Evolutionary conservation across 108 stramenopile species (phyloP).

Genomic region (Craspedostauros australis): DNA sequence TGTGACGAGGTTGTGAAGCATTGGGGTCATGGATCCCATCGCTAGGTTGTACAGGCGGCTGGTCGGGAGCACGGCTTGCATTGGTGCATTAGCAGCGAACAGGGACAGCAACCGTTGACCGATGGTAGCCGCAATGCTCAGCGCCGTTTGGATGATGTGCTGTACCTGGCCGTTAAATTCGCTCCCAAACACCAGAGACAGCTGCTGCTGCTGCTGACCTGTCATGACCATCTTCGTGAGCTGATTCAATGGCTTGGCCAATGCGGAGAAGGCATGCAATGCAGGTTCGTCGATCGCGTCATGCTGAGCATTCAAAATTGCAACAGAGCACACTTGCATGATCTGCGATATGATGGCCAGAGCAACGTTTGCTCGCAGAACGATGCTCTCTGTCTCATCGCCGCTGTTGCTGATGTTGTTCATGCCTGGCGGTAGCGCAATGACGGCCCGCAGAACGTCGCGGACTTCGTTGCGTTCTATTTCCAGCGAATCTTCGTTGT

Average conservation of each 20-base stretch:
- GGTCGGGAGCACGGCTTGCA: constrained; percentile 38
- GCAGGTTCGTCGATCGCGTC: constrained; percentile 43
- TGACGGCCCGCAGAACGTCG: constrained; percentile 66
- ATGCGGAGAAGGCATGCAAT: constrained; percentile 65
- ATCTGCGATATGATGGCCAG: constrained; percentile 8
- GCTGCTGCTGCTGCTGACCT: too few species aligned
- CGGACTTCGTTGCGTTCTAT: constrained; percentile 76
- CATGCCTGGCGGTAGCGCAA: too few species aligned
- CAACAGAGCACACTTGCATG: constrained; percentile 13
- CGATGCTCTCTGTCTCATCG: too few species aligned
- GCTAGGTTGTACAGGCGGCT: constrained; percentile 60
- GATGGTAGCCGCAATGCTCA: too few species aligned
- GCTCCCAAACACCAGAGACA: too few species aligned
- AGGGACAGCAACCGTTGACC: too few species aligned
- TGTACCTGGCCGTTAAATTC: constrained; percentile 8
- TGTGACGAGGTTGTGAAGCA: constrained; percentile 23
- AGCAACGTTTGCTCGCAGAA: too few species aligned
- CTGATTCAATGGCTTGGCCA: constrained; percentile 61
- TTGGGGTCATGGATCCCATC: constrained; percentile 51
- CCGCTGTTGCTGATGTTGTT: too few species aligned
- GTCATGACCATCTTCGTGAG: constrained; percentile 26
- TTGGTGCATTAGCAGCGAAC: not conserved
- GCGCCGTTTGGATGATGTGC: constrained; percentile 9
- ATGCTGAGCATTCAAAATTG: constrained; percentile 12
- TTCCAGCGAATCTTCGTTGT: constrained; percentile 80